Evolutionary conservation across 2,329 filamentous ascomycete species (phyloP), one percentile per base, ranked within the genome.

Genomic region (Trichoderma sp.): DNA sequence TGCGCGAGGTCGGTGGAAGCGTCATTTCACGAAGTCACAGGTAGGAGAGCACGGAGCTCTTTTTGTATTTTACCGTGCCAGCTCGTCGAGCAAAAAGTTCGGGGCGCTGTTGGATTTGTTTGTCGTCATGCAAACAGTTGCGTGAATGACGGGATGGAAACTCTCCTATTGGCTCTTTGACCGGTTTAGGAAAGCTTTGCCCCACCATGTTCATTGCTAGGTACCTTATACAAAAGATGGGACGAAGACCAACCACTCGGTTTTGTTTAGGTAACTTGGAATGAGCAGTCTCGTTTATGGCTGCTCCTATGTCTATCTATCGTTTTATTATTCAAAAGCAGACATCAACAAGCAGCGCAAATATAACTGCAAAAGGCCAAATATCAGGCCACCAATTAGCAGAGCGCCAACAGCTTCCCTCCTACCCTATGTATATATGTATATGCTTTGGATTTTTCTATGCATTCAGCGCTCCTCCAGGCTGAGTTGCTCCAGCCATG

Each of bases 121-220:
- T 43, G 51, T 49, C 39, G 37, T 54, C 32, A 55, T 64, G 59
- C 49, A 37, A 63, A 49, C 46, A 24, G 21, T 4, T 21, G 59
- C 46, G 21, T 63, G 59, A 63, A 34, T 63, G n/a, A 13, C 5
- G 24, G 24, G 14, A n/a, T 26, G 3, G 46, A 26, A 32, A 34
- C 13, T n/a, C 39, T 54, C 60, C 51, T 30, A 64, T 64, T 64
- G 51, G 60, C 60, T 64, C 61, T 46, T 43, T 30, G n/a, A 46
- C 37, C 21, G n/a, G 34, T 26, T 46, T 43, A 46, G n/a, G 52
- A 37, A 56, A 39, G 52, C 7, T 14, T 10, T 4, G 52, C 61
- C 37, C 61, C 61, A 39, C 61, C 32, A 11, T 55, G 51, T 32
- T 54, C 26, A 18, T 52, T 63, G 16, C 32, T 51, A 34, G 26